A percentile compares a stretch with the other conserved stretches of the same genome.
Conservation (phyloP, 257 asterid species). For the Solanum infundibuliforme region DNA sequence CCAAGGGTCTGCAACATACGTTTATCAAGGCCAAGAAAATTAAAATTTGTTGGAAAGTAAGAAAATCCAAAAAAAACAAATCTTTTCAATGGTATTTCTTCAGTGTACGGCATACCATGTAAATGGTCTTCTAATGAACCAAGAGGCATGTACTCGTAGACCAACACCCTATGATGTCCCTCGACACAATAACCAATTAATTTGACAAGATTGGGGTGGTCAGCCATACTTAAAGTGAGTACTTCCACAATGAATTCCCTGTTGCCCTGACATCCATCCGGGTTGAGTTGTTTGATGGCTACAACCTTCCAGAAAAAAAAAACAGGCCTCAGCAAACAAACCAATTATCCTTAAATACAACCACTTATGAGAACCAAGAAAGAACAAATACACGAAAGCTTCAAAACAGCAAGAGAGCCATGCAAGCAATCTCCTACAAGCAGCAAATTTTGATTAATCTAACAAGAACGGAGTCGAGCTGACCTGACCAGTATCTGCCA, state of each 20-base stretch:
- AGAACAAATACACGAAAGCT: neutral
- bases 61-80: neutral
- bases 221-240: conserved; percentile 38
- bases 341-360: neutral
- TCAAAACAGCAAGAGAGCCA: neutral
- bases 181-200: conserved; percentile 66
- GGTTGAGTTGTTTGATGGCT: conserved; percentile 71
- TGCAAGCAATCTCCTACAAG: neutral
- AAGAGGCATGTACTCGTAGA: conserved; percentile 69
- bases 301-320: conserved; percentile 23
- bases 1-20: conserved; percentile 20
- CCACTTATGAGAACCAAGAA: neutral
- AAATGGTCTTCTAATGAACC: conserved; percentile 80
- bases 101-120: conserved; percentile 26
- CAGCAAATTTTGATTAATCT: neutral
- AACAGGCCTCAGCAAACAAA: neutral
- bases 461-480: conserved; percentile 2
- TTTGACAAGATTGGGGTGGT: conserved; percentile 67
- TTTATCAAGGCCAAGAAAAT: neutral
- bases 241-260: conserved; percentile 70
- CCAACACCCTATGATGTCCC: conserved; percentile 62
- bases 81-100: neutral
- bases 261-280: conserved; percentile 56
- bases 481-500: conserved; percentile 45
- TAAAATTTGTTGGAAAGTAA: neutral